phyloP scores from a whole-genome alignment of 2,329 filamentous ascomycete species.

The Aspergillus intermedius region DNA sequence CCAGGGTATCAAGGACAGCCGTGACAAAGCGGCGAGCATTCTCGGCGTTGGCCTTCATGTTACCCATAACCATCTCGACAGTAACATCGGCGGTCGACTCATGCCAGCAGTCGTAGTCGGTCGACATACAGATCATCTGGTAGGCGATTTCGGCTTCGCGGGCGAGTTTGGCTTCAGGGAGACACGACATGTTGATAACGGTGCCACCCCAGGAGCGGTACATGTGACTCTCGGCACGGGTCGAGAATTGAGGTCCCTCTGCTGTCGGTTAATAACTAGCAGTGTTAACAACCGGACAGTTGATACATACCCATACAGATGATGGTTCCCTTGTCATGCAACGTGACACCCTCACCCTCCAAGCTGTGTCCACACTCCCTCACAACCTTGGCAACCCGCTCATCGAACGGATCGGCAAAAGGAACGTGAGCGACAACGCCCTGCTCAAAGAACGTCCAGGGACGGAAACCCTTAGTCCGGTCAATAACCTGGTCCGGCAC shows the following conservation, averaged over 20 bases:
- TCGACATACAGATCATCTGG: conserved; percentile 99
- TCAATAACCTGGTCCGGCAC: conserved; percentile 96
- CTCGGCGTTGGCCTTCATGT: conserved; percentile 87
- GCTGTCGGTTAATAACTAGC: conserved; percentile 6
- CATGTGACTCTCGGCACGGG: conserved; percentile 88
- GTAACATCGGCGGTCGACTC: conserved; percentile 71
- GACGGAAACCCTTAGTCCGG: conserved; percentile 87
- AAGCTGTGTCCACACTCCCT: conserved; percentile 68
- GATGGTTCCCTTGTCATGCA: conserved; percentile 79
- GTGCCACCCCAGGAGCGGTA: conserved; percentile 91
- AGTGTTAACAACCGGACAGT: neutral
- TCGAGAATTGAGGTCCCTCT: conserved; percentile 98
- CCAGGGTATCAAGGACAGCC: conserved; percentile 79
- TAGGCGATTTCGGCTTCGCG: conserved; percentile 94
- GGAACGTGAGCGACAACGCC: conserved; percentile 91
- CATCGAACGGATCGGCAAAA: conserved; percentile 93
- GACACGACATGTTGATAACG: conserved; percentile 96
- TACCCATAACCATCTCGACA: conserved; percentile 92
- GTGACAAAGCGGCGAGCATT: conserved; percentile 82
- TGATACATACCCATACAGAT: conserved; percentile 75
- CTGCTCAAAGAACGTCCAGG: conserved; percentile 81
- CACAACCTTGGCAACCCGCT: conserved; percentile 67
- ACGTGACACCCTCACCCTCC: conserved; percentile 72
- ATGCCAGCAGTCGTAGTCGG: conserved; percentile 99
- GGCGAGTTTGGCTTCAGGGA: conserved; percentile 93